phyloP scores from a whole-genome alignment of 805 yeast species.

The Starmerella geochares region DNA sequence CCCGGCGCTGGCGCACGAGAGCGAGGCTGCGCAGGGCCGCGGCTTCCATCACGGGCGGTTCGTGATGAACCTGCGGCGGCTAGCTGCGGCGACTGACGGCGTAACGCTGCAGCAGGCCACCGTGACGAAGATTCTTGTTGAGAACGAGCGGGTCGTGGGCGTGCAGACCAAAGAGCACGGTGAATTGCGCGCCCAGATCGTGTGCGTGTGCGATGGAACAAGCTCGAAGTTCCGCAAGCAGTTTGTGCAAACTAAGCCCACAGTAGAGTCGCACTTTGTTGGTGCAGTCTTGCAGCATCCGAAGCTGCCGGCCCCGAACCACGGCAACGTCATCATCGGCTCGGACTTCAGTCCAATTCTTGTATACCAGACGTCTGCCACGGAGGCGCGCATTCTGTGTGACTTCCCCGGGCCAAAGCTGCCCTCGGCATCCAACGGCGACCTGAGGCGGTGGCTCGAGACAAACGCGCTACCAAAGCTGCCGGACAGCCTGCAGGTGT shows the following conservation, averaged over 20 bases:
- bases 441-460: conserved; percentile 50
- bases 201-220: conserved; percentile 85
- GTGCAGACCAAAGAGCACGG: conserved; percentile 40
- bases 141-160: conserved; percentile 55
- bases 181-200: conserved; percentile 48
- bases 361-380: conserved; percentile 73
- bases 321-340: conserved; percentile 87
- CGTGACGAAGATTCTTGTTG: conserved; percentile 51
- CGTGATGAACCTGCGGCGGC: conserved; percentile 58
- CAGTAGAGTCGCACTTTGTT: conserved; percentile 71
- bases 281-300: conserved; percentile 72
- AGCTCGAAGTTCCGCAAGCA: conserved; percentile 83
- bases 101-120: conserved; percentile 75
- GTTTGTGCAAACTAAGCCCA: conserved; percentile 53
- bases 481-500: conserved; percentile 55
- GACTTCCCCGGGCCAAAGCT: conserved; percentile 64
- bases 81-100: conserved; percentile 60
- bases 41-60: conserved; percentile 92
- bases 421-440: conserved; percentile 54
- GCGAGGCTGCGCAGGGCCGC: conserved; percentile 48
- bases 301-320: conserved; percentile 57
- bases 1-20: conserved; percentile 34
- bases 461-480: conserved; percentile 53
- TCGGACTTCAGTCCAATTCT: conserved; percentile 71
- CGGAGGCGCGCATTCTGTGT: conserved; percentile 80